Base-by-base conservation (phyloP, 2,329 filamentous ascomycete species). In the Botrytis porri region DNA sequence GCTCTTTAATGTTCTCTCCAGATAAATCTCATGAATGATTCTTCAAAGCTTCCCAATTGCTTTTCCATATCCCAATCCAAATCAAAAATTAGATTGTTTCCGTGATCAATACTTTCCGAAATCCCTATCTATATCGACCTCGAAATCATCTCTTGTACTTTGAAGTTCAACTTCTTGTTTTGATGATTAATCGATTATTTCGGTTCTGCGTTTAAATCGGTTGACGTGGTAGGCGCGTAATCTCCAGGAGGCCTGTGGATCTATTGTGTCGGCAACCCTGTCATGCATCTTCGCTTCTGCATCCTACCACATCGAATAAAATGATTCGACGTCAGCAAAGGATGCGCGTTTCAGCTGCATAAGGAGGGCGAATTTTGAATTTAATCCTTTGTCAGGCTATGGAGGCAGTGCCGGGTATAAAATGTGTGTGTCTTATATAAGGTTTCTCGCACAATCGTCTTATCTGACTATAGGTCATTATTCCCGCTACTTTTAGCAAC, bases 241-340 rank as follows among this genome's bases (percentile, higher is more conserved):
- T 20, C 9, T 45, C 51, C 41, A 54, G 66, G 66, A n/a, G 48
- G n/a, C 20, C 32, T 69, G 37, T 69, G 29, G 29, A 51, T 51
- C 29, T 32, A 51, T 25, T 1, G 4, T 51, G 20, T 66, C 43
- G 20, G 29, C 25, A 61, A 18, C 66, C 54, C 54, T 29, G 37
- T 39, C 29, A 45, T 69, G 32, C 48, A 39, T 43, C 66, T 57
- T 59, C 66, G 39, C 37, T 61, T 69, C 54, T 41, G 66, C 66
- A 69, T 12, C 7, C 29, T 14, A 45, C 66, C 39, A 61, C 39
- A 37, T 45, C 29, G 25, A 69, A 69, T 32, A 25, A 12, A 69
- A 45, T 69, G 51, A 69, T 69, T 60, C 20, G 66, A 69, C 61
- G 18, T 29, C 45, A 66, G 25, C 32, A 3, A 39, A 66, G 8